A percentile compares a stretch with the other conserved stretches of the same genome.
Conservation (phyloP, 1,284 basidiomycete genomes). For the Malassezia yamatoensis region DNA sequence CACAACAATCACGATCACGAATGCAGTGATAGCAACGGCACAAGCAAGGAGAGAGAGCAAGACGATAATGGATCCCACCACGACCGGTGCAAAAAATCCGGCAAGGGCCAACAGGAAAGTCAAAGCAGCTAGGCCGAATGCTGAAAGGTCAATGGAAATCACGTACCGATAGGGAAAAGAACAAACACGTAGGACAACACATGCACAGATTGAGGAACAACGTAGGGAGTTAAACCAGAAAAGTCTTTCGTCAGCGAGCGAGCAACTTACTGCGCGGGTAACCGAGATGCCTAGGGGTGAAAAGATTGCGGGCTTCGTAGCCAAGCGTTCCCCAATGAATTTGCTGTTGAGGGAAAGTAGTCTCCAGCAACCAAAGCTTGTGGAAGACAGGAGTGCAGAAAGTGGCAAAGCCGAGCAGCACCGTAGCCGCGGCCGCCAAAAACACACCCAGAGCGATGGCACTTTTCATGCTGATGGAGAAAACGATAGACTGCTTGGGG, state of each 20-base stretch:
- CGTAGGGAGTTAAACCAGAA: not conserved
- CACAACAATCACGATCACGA: constrained; percentile 9
- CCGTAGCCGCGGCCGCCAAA: constrained; percentile 1
- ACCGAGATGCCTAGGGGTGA: not conserved
- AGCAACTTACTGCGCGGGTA: constrained; percentile 1
- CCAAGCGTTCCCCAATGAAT: constrained; percentile 7
- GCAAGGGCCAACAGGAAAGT: not conserved
- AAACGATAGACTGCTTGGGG: too few species aligned
- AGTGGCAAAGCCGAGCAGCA: constrained; percentile 13
- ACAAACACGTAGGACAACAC: constrained; percentile 11
- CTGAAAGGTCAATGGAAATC: not conserved
- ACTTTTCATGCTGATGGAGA: not conserved
- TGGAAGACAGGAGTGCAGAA: constrained; percentile 12
- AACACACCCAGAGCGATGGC: constrained; percentile 2
- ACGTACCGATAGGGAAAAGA: constrained; percentile 12
- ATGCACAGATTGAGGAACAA: not conserved
- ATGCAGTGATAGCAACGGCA: not conserved
- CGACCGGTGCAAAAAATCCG: not conserved
- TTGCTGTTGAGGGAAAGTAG: not conserved
- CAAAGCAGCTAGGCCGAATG: constrained; percentile 9
- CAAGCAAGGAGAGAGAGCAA: not conserved
- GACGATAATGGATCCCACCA: not conserved
- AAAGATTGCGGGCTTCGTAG: not conserved
- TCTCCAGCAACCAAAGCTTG: not conserved
- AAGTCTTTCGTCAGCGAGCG: not conserved